Evolutionary conservation across 129 eudicot genomes (phyloP), one percentile per base, ranked within the genome.

Genomic region (Mikania micrantha): DNA sequence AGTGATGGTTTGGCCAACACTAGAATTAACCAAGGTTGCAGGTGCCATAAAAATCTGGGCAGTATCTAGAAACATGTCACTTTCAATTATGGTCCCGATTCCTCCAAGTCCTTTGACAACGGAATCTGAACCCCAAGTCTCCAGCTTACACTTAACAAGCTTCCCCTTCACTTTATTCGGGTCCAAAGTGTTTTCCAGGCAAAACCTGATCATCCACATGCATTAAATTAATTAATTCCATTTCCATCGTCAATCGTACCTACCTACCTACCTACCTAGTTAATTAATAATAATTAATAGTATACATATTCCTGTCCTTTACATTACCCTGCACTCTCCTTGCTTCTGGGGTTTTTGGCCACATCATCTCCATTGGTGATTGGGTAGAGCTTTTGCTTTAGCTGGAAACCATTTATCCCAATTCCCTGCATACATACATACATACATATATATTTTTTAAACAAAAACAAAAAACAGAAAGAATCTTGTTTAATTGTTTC

Each of bases 41-140:
- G 98, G 98, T 25, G 98, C 91, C 95, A 88, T 88, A 80, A 66
- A 92, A 41, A 92, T 82, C 56, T 54, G 77, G 50, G 96, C 80
- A n/a, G 85, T 50, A 70, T 92, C 98, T 32, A 92, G 85, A 69
- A 75, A 82, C 60, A 21, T 9, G 11, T 80, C 85, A 41, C 87
- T 84, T 72, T 85, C 79, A 7, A 92, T 84, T 42, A 92, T 69
- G 21, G 84, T 64, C 44, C 98, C 96, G 5, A 88, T 32, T 5
- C 98, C 98, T 70, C 95, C 95, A 0, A 84, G 85, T 9, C 75
- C 88, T 82, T 86, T 92, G 71, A 92, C 73, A 28, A 86, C 91
- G 34, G 91, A 88, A 74, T 88, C 98, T 15, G 79, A 64, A 67
- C 96, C 91, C 91, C 90, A 84, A 2, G 78, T 60, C 44, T 70